These are phyloP conservation scores for Lecanicillium sp. DNA, from an alignment of 2,329 filamentous ascomycete genomes.

Conservation along the genomic window DNA sequence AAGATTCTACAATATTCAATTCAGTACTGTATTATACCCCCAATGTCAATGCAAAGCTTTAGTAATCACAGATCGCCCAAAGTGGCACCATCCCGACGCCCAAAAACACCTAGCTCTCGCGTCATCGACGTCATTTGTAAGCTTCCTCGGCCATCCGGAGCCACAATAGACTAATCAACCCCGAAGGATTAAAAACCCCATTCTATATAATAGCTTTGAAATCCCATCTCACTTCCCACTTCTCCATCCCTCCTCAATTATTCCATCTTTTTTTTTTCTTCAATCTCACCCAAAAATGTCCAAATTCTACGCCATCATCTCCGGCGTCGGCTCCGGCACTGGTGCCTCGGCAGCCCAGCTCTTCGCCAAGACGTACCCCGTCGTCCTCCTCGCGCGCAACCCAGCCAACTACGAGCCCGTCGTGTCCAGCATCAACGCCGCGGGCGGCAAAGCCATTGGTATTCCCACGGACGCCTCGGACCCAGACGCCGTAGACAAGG, in stretches of 20 bases:
- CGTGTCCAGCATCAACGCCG: constrained; percentile 58
- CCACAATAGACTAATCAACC: no score
- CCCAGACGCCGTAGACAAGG: constrained; percentile 38
- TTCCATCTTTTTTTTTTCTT: not conserved
- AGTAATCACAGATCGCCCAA: no score
- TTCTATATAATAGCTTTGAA: no score
- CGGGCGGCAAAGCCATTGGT: constrained; percentile 63
- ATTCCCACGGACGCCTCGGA: constrained; percentile 47
- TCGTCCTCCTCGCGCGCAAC: constrained; percentile 66
- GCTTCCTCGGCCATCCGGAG: no score
- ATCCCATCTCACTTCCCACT: not conserved
- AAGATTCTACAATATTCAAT: no score
- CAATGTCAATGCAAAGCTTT: no score
- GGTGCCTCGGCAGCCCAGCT: constrained; percentile 42
- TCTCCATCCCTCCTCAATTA: not conserved
- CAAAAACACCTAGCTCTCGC: no score
- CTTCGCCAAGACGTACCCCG: constrained; percentile 59
- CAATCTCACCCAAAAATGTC: constrained; percentile 17
- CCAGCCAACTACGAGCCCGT: constrained; percentile 58
- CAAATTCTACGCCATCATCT: constrained; percentile 59
- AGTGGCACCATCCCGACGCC: no score
- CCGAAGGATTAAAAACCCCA: no score
- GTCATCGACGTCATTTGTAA: no score
- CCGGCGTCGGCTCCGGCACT: constrained; percentile 66
- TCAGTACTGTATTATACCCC: no score